phyloP scores from a whole-genome alignment of 176 grass and related monocot species.

The Oryza nivara region DNA sequence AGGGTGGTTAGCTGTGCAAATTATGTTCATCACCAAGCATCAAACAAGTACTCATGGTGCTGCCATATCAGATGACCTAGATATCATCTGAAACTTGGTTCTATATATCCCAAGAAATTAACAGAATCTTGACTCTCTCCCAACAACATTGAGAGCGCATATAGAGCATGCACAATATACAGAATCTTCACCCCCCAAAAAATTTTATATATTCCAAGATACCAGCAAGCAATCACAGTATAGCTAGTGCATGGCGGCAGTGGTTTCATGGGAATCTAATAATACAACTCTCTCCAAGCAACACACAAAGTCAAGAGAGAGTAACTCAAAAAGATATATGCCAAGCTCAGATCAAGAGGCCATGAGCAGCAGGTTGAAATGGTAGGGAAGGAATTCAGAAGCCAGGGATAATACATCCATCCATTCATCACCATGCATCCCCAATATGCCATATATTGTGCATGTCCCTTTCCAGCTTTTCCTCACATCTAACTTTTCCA shows the following conservation, averaged over 20 bases:
- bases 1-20: background rate
- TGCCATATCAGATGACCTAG: background rate
- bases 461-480: constrained; percentile 40
- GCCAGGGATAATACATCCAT: background rate
- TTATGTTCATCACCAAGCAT: background rate
- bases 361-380: background rate
- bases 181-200: background rate
- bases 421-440: constrained; percentile 7
- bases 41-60: background rate
- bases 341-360: background rate
- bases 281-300: constrained; percentile 21
- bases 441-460: constrained; percentile 14
- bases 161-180: background rate
- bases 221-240: background rate
- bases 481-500: constrained; percentile 38
- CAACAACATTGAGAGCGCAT: background rate
- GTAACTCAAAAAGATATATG: constrained; percentile 6
- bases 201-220: constrained; percentile 15
- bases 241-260: background rate
- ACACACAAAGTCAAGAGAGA: background rate
- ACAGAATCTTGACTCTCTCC: background rate
- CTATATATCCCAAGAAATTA: background rate
- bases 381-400: background rate
- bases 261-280: constrained; percentile 30
- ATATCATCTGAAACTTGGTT: too few relatives aligned